Evolutionary conservation across 352 stramenopile species (phyloP).

Genomic region (Phytopythium mirpurense): DNA sequence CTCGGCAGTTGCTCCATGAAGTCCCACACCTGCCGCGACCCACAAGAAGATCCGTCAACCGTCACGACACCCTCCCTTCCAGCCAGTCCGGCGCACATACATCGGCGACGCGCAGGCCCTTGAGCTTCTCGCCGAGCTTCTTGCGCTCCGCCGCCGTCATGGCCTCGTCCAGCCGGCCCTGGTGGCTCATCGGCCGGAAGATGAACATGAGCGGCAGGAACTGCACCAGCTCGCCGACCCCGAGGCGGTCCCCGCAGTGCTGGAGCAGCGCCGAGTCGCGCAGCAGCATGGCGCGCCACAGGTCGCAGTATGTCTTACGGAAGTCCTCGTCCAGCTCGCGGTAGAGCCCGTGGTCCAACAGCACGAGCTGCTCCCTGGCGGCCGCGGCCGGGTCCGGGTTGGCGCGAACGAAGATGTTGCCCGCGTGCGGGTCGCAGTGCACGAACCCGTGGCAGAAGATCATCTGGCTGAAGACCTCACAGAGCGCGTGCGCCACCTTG

Average conservation of each 20-base stretch:
- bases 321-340: slow-evolving; percentile 92
- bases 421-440: slow-evolving; percentile 95
- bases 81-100: slow-evolving; percentile 20
- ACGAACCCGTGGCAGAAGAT: slow-evolving; percentile 95
- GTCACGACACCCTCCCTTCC: neutral
- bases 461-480: slow-evolving; percentile 93
- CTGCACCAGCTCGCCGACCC: slow-evolving; percentile 54
- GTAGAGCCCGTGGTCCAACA: slow-evolving; percentile 98
- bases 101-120: slow-evolving; percentile 57
- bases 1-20: slow-evolving; percentile 85
- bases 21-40: slow-evolving; percentile 41
- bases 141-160: slow-evolving; percentile 70
- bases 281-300: slow-evolving; percentile 95
- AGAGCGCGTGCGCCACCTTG: slow-evolving; percentile 84
- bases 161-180: slow-evolving; percentile 43
- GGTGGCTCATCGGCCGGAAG: slow-evolving; percentile 69
- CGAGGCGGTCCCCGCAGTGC: slow-evolving; percentile 45
- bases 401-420: slow-evolving; percentile 89
- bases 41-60: slow-evolving; percentile 5
- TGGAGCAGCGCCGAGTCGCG: slow-evolving; percentile 77
- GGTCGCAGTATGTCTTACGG: slow-evolving; percentile 90
- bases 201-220: slow-evolving; percentile 86
- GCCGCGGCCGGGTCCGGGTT: slow-evolving; percentile 39
- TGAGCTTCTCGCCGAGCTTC: slow-evolving; percentile 53
- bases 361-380: slow-evolving; percentile 88